These are phyloP conservation scores for Scedosporium boydii DNA, from an alignment of 2,329 filamentous ascomycete genomes.

Conservation along the genomic window DNA sequence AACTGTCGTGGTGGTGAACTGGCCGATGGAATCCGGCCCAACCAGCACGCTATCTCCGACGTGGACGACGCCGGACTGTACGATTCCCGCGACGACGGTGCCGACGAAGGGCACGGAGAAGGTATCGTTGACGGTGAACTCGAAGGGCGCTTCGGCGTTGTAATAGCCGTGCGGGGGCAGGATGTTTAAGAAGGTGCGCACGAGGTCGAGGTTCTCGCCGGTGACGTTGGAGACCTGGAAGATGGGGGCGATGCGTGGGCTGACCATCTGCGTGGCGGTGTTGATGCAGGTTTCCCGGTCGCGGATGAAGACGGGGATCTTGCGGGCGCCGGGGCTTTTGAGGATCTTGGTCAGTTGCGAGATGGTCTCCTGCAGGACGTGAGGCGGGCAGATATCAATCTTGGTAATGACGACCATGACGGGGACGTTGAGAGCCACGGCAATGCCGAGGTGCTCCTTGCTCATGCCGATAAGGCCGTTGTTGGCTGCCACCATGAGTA, in stretches of 20 bases:
- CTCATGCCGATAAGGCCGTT: constrained; percentile 97
- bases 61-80: constrained; percentile 81
- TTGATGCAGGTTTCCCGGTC: constrained; percentile 85
- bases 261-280: constrained; percentile 92
- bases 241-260: constrained; percentile 87
- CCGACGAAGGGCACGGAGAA: constrained; percentile 97
- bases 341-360: constrained; percentile 86
- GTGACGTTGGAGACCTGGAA: constrained; percentile 99
- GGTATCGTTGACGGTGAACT: constrained; percentile 94
- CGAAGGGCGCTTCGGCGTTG: constrained; percentile 77
- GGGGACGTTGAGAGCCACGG: constrained; percentile 86
- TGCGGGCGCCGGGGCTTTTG: constrained; percentile 85
- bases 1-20: constrained; percentile 79
- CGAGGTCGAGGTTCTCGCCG: constrained; percentile 79
- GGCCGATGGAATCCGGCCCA: constrained; percentile 81
- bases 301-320: constrained; percentile 94
- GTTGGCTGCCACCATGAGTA: constrained; percentile 97
- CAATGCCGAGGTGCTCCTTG: constrained; percentile 94
- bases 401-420: constrained; percentile 98
- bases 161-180: constrained; percentile 91
- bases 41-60: constrained; percentile 83
- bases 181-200: constrained; percentile 90
- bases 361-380: constrained; percentile 90
- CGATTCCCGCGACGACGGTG: constrained; percentile 89
- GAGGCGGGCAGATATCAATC: constrained; percentile 94